Base-by-base conservation (phyloP, 176 grass and related monocot genomes). In the Triticum aestivum region DNA sequence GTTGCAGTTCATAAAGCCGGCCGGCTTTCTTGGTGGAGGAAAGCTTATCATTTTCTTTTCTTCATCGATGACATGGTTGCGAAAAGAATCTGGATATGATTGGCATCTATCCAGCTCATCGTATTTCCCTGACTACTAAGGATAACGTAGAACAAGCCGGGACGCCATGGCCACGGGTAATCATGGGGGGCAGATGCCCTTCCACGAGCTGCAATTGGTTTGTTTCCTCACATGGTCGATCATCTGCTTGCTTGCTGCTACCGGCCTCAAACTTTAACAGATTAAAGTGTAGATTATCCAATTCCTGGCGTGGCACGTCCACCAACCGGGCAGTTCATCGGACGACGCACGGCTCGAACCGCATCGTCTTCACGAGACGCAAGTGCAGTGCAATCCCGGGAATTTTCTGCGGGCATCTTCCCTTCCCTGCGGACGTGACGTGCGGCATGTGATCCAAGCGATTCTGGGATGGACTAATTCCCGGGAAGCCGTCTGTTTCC, bases 361-460 rank as follows among this genome's bases (percentile, higher is more conserved):
- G 82, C 82, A 84, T 65, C 82, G 0, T 41, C 71, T 89, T 84
- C 82, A 11, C 51, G 4, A 33, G 24, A 9, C 61, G 6, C 71
- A 34, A 12, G 14, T 9, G 39, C 13, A 17, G 49, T 52, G 49
- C 49, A 0, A 5, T 14, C 14, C 49, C 14, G 14, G 49, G 44
- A 12, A 47, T 63, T 58, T 54, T 59, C 26, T 11, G 5, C 21
- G 4, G 47, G 87, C 39, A 64, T 72, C 75, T 42, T 39, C 3
- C 18, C n/a, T 13, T 30, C 67, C 11, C 8, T 1, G 9, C 32
- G 65, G 27, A 18, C 18, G 73, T 6, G 62, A 39, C 74, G 45
- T 85, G 72, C 21, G 70, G 70, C n/a, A 26, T 44, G 62, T 29
- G 73, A 35, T 38, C 30, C 42, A 37, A 15, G 62, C 13, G 37